These are phyloP conservation scores for Phytophthora tubulina DNA, from an alignment of 352 stramenopile genomes.

Conservation along the genomic window DNA sequence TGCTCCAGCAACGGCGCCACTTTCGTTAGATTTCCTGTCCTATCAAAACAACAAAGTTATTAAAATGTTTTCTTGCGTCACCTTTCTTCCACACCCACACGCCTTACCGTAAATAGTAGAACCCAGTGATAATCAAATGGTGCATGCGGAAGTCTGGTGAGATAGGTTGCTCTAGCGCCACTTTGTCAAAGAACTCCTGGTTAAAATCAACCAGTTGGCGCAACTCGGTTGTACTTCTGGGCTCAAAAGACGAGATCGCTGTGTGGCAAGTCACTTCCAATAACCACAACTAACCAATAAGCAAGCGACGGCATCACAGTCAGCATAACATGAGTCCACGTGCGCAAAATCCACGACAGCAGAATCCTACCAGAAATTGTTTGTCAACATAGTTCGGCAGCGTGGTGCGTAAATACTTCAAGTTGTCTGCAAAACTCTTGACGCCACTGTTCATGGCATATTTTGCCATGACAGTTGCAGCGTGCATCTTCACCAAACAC, in stretches of 20 bases:
- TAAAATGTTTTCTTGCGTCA: not conserved
- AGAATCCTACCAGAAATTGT: constrained; percentile 57
- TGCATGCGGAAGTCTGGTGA: constrained; percentile 57
- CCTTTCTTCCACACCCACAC: not conserved
- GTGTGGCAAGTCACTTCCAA: constrained; percentile 71
- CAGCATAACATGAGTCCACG: constrained; percentile 3
- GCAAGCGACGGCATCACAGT: constrained; percentile 11
- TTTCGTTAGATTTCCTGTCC: constrained; percentile 57
- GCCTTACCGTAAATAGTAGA: constrained; percentile 62
- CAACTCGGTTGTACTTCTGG: constrained; percentile 36
- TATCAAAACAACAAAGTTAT: constrained; percentile 14
- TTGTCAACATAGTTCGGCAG: constrained; percentile 58
- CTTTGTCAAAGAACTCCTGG: constrained; percentile 53
- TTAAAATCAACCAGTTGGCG: constrained; percentile 53
- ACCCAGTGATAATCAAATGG: constrained; percentile 68
- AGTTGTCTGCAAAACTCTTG: constrained; percentile 53
- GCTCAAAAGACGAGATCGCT: constrained; percentile 53
- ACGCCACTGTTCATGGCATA: constrained; percentile 18
- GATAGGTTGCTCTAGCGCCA: constrained; percentile 31
- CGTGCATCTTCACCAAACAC: constrained; percentile 64
- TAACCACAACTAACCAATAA: constrained; percentile 61
- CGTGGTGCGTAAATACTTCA: constrained; percentile 58
- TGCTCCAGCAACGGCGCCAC: constrained; percentile 55
- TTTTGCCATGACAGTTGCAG: constrained; percentile 47
- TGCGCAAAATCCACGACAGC: not conserved